Base-by-base conservation (phyloP, 805 yeast species). In the Wickerhamomyces kurtzmanii region DNA sequence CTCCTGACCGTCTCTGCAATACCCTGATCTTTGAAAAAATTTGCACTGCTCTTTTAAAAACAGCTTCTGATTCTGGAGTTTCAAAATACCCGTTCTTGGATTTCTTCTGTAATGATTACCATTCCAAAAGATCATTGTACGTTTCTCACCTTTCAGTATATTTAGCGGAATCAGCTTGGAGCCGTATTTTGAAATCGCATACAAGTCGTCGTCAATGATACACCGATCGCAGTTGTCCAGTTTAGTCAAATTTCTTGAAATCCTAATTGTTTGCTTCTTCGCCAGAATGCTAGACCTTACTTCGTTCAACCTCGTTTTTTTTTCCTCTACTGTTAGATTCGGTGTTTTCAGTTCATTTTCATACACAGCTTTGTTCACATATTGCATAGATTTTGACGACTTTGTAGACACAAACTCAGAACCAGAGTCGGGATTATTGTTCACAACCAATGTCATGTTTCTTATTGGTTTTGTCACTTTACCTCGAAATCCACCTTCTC, bases 201-300 rank as follows among this genome's bases (percentile, higher is more conserved):
- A 72, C 18, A 49, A 45, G n/a, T 53, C 53, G 4, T 62, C 63
- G 18, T 59, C 55, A 8, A 71, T 51, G 10, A 40, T 27, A 8
- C 62, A 38, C 22, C 75, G 52, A 38, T 74, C 78, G 30, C 63
- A 59, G 32, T 49, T 45, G 28, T 62, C 70, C 23, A 62, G 55
- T 27, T 53, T 51, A 6, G 45, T 43, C 32, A 54, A 51, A 30
- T 64, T 57, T 30, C 49, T 41, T 23, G 44, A 37, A 2, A 37
- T 27, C 19, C 45, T 38, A 2, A 32, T 13, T 25, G 47, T 45
- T 12, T 36, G 27, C 27, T 43, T 43, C 24, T 44, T 38, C n/a
- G 22, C 23, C 9, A 20, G 19, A 1, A 39, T 33, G 19, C 28
- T 34, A 3, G 20, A 19, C 15, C 37, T 43, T 12, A 43, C 40